These are phyloP conservation scores for Neurospora sp. DNA, from an alignment of 495 filamentous ascomycete genomes.

Conservation along the genomic window DNA sequence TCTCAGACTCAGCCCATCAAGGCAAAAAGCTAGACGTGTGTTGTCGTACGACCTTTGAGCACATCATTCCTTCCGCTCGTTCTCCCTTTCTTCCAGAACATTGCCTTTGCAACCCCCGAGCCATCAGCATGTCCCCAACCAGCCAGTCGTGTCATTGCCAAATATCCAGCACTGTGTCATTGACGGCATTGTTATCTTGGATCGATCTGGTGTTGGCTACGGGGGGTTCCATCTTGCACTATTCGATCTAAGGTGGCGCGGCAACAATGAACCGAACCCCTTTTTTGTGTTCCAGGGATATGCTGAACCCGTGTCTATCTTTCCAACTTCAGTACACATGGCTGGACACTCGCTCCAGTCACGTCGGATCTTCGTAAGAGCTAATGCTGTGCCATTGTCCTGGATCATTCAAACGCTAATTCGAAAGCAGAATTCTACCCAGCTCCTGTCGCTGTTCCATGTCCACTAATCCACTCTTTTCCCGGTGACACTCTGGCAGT, in stretches of 20 bases:
- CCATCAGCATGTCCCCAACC: neutral
- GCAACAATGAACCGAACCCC: neutral
- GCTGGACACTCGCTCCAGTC: neutral
- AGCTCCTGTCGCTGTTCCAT: neutral
- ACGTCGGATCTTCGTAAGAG: neutral
- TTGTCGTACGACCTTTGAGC: neutral
- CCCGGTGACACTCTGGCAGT: neutral
- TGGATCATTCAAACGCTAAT: neutral
- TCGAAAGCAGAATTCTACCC: neutral
- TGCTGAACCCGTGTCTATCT: neutral
- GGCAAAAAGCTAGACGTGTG: neutral
- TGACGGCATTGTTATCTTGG: neutral
- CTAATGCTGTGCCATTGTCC: neutral
- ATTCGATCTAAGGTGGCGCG: neutral
- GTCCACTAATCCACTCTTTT: neutral
- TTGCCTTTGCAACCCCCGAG: neutral
- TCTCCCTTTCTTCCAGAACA: neutral
- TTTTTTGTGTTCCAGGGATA: neutral
- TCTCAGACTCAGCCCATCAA: neutral
- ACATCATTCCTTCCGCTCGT: neutral
- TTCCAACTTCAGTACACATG: neutral
- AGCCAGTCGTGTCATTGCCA: neutral
- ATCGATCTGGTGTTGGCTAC: neutral
- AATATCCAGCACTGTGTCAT: neutral
- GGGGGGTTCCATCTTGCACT: neutral